Conservation (phyloP, 2,329 filamentous ascomycete species). For the Aspergillus fischeri region DNA sequence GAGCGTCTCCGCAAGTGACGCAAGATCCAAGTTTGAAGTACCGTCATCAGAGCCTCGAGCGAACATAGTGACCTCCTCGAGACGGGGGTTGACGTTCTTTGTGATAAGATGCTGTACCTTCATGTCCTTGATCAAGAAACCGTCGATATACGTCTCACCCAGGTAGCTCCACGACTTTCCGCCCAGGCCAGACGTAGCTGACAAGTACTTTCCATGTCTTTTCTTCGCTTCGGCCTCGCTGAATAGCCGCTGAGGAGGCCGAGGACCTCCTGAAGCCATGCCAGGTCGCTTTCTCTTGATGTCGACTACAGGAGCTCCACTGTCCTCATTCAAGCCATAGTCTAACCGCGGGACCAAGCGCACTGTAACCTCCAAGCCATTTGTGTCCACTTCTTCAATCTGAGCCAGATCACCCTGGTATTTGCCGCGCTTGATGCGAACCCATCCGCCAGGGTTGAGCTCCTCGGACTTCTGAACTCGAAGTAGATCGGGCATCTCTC, state of each 20-base stretch:
- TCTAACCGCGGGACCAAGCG: slow-evolving; percentile 86
- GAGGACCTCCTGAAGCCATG: slow-evolving; percentile 53
- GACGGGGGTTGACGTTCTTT: slow-evolving; percentile 84
- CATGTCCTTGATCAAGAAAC: slow-evolving; percentile 90
- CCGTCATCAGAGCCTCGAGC: slow-evolving; percentile 85
- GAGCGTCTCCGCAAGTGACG: slow-evolving; percentile 82
- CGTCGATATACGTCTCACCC: slow-evolving; percentile 84
- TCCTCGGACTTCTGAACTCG: slow-evolving; percentile 81
- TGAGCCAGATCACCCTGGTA: slow-evolving; percentile 89
- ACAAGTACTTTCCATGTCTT: slow-evolving; percentile 65
- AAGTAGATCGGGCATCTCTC: slow-evolving; percentile 96
- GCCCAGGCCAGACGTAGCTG: slow-evolving; percentile 49
- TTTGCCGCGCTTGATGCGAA: slow-evolving; percentile 76
- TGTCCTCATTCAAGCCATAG: slow-evolving; percentile 83
- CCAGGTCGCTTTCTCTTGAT: slow-evolving; percentile 74
- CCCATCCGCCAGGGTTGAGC: slow-evolving; percentile 84
- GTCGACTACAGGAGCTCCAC: slow-evolving; percentile 51
- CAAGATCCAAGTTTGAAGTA: slow-evolving; percentile 87
- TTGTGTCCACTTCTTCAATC: slow-evolving; percentile 87
- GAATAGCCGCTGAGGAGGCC: slow-evolving; percentile 85
- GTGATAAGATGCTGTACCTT: slow-evolving; percentile 82
- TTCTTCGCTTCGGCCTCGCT: slow-evolving; percentile 91
- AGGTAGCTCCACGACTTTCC: slow-evolving; percentile 78
- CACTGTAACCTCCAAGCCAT: slow-evolving; percentile 82
- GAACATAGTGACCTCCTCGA: slow-evolving; percentile 96